Conservation (phyloP, 805 yeast genomes). For the Yamadazyma sp. region DNA sequence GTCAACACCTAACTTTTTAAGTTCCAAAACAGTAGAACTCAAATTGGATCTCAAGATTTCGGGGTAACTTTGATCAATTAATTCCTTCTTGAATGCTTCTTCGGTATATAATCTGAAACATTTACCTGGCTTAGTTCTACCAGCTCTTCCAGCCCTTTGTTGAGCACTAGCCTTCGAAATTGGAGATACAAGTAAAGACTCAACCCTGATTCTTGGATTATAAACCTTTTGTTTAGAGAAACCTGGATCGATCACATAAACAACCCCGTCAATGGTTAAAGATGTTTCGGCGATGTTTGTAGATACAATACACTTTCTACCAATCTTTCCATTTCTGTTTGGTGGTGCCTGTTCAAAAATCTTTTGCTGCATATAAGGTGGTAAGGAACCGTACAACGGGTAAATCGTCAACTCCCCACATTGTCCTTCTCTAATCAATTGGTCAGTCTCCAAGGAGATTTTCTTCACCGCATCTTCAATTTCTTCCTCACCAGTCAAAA, state of each 20-base stretch:
- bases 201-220: conserved; percentile 94
- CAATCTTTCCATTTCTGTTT: conserved; percentile 84
- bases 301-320: conserved; percentile 87
- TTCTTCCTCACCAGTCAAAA: conserved; percentile 95
- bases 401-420: conserved; percentile 89
- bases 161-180: conserved; percentile 97
- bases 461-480: conserved; percentile 96
- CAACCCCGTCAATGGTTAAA: conserved; percentile 95
- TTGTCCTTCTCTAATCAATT: conserved; percentile 79
- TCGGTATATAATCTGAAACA: conserved; percentile 96
- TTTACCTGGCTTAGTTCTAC: conserved; percentile 98
- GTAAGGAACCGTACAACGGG: conserved; percentile 93
- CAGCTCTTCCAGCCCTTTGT: conserved; percentile 99
- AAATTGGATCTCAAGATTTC: conserved; percentile 90
- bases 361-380: conserved; percentile 92
- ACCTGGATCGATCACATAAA: conserved; percentile 96
- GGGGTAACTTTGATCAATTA: conserved; percentile 94
- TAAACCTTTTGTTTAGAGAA: conserved; percentile 95
- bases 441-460: conserved; percentile 85
- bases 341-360: conserved; percentile 90
- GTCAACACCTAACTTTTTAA: conserved; percentile 91
- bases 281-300: conserved; percentile 98
- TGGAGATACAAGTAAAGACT: conserved; percentile 90
- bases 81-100: conserved; percentile 91
- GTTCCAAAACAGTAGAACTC: conserved; percentile 86